Evolutionary conservation across 169 alveolate genomes (phyloP).

Genomic region (Cryptosporidium ubiquitum): DNA sequence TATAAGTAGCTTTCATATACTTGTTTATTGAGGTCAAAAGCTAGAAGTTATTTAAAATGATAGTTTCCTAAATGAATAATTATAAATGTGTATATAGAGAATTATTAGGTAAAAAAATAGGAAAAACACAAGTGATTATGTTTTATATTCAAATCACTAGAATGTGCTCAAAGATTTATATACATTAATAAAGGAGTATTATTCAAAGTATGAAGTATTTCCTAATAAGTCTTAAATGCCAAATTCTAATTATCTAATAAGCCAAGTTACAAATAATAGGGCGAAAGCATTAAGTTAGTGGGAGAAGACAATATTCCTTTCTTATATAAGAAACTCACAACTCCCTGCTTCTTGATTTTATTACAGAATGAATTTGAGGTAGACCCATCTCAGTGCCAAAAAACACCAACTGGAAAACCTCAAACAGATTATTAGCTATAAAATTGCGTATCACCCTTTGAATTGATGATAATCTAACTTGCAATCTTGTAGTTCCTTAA

Average conservation of each 20-base stretch:
- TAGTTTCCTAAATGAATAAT: neutral
- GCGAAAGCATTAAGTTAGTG: neutral
- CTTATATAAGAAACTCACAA: neutral
- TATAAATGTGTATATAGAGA: neutral
- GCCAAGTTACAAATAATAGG: no score
- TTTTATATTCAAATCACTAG: no score
- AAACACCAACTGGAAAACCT: neutral
- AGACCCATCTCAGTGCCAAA: neutral
- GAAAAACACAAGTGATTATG: no score
- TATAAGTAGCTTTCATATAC: neutral
- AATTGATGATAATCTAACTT: neutral
- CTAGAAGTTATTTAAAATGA: no score
- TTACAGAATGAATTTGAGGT: no score
- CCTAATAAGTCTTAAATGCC: neutral
- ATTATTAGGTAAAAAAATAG: neutral
- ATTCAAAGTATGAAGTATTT: no score
- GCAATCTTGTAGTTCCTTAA: slow-evolving; percentile 44
- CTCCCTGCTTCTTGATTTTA: neutral
- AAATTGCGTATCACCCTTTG: no score
- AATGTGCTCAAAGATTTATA: neutral
- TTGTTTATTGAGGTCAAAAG: no score
- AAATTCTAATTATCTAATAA: neutral
- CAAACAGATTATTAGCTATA: no score
- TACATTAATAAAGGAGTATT: neutral
- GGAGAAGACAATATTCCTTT: neutral